A percentile compares a stretch with the other conserved stretches of the same genome.
phyloP scores from a whole-genome alignment of 2,329 filamentous ascomycete species.

The Aspergillus nomiae region DNA sequence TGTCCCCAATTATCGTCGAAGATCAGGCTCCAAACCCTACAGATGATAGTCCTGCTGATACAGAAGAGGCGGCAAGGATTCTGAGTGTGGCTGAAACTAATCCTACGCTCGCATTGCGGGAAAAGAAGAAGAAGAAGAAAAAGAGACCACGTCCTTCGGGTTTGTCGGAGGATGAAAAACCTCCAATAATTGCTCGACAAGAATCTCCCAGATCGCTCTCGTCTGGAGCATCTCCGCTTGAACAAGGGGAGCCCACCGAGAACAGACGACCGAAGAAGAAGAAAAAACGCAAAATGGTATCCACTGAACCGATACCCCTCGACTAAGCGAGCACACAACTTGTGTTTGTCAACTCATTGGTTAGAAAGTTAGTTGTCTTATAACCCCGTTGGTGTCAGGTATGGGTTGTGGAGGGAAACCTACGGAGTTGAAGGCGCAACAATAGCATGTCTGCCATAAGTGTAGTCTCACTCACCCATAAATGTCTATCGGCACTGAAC shows the following conservation, averaged over 20 bases:
- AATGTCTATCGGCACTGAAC: not conserved
- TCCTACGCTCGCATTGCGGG: conserved; percentile 10
- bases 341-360: not conserved
- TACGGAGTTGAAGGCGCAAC: not conserved
- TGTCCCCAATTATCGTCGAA: not conserved
- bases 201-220: conserved; percentile 11
- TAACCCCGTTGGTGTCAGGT: not conserved
- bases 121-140: conserved; percentile 13
- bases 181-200: not conserved
- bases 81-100: conserved; percentile 6
- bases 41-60: not conserved
- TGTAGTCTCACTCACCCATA: not conserved
- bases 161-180: conserved; percentile 9
- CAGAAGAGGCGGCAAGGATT: not conserved
- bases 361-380: not conserved
- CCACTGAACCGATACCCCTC: conserved; percentile 5
- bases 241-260: not conserved
- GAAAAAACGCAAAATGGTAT: conserved; percentile 15
- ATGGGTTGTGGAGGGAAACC: not conserved
- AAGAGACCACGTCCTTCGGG: conserved; percentile 12
- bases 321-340: conserved; percentile 2
- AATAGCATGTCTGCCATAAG: not conserved
- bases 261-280: conserved; percentile 20
- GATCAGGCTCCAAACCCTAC: not conserved
- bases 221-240: not conserved